Conservation (phyloP, 2,329 filamentous ascomycete species). For the Dactylellina drechsleri region DNA sequence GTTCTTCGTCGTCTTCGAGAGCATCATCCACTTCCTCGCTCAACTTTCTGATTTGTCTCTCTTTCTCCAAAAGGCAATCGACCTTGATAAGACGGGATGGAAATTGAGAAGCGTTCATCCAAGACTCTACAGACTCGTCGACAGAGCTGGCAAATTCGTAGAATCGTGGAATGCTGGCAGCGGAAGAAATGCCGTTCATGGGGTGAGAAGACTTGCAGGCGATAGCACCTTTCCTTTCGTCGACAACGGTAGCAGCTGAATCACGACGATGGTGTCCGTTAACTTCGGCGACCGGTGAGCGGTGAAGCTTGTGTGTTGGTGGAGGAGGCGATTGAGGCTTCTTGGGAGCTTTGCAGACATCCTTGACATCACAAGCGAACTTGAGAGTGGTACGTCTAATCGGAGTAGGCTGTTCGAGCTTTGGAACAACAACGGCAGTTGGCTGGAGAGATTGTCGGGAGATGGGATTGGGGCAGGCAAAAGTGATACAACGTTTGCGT, state of each 20-base stretch:
- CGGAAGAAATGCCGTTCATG: constrained; percentile 57
- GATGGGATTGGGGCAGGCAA: constrained; percentile 78
- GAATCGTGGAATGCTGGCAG: constrained; percentile 70
- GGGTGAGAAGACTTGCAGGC: constrained; percentile 61
- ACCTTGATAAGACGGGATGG: constrained; percentile 80
- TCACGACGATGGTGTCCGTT: constrained; percentile 62
- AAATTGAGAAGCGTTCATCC: constrained; percentile 78
- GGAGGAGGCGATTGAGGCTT: constrained; percentile 45
- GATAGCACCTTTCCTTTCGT: constrained; percentile 60
- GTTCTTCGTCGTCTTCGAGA: constrained; percentile 67
- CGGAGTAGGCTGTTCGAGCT: constrained; percentile 52
- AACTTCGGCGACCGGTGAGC: constrained; percentile 20
- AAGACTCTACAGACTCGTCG: constrained; percentile 81
- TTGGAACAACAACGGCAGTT: constrained; percentile 60
- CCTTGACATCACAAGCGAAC: constrained; percentile 71
- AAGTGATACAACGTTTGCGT: constrained; percentile 90
- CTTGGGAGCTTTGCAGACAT: constrained; percentile 56
- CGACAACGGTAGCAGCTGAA: constrained; percentile 66
- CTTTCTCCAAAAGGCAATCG: constrained; percentile 87
- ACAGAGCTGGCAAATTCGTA: constrained; percentile 91
- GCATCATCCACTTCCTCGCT: constrained; percentile 88
- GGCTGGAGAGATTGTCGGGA: constrained; percentile 59
- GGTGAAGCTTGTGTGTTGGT: constrained; percentile 38
- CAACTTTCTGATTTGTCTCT: constrained; percentile 85
- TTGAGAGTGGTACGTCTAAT: constrained; percentile 73